Percentiles rank a stretch among this genome's conserved stretches.
Conservation (phyloP, 352 stramenopile species). For the Blastocystis hominis region DNA sequence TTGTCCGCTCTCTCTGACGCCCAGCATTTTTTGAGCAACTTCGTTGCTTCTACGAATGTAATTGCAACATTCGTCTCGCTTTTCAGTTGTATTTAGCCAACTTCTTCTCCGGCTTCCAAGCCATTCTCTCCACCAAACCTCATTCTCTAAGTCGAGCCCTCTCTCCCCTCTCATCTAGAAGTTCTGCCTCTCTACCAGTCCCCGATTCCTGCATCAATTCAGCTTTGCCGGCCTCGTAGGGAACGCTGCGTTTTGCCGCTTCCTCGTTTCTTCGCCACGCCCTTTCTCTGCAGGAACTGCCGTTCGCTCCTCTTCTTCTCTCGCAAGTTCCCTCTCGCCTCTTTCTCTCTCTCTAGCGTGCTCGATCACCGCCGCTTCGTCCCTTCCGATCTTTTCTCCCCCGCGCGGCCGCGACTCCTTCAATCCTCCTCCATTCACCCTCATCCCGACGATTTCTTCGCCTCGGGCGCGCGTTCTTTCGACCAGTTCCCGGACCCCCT, state of each 20-base stretch:
- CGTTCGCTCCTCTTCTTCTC: not conserved
- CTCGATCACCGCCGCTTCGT: not conserved
- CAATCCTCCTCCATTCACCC: no score
- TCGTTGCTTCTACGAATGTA: not conserved
- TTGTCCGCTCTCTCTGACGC: not conserved
- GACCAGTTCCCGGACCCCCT: no score
- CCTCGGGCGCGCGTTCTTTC: no score
- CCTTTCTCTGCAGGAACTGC: not conserved
- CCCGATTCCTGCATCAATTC: not conserved
- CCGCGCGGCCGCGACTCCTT: not conserved
- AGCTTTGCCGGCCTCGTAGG: not conserved
- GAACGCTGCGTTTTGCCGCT: not conserved
- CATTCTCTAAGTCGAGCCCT: not conserved
- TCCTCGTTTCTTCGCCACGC: not conserved
- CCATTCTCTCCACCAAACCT: not conserved
- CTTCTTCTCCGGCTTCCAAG: not conserved
- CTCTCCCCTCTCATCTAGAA: not conserved
- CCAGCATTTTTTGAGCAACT: not conserved
- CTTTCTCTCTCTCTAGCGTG: not conserved
- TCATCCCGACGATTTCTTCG: no score
- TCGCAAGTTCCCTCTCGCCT: not conserved
- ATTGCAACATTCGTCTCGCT: not conserved
- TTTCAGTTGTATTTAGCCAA: not conserved
- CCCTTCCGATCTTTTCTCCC: not conserved
- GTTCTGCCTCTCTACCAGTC: not conserved